Evolutionary conservation across 495 filamentous ascomycete species (phyloP), one percentile per base, ranked within the genome.

Genomic region (Podospora sp.): DNA sequence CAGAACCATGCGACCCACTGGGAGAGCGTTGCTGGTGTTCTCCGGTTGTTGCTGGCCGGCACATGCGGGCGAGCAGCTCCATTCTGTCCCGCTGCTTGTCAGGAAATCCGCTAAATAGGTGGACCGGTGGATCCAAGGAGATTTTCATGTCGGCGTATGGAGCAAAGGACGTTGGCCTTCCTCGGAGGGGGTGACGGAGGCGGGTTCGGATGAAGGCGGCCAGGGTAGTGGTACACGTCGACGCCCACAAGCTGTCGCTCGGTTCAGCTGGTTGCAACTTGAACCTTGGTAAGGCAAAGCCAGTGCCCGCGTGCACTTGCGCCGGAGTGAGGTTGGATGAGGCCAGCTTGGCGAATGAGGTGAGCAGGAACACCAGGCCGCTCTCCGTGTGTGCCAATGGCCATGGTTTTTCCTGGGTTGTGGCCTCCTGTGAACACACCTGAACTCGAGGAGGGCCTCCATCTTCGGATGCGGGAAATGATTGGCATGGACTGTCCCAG

Each of bases 101-200:
- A 25, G 22, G 51, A 51, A 22, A 51, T 49, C 21, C 33, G 63
- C 63, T 52, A 58, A 59, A 33, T 29, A 27, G 26, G 21, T 24
- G 63, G 52, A 25, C 21, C 6, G 33, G 63, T 65, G 63, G 63
- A 29, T 40, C 63, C 52, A 57, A 57, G 63, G 63, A 65, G 63
- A 65, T 65, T 65, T 65, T 65, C 27, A 63, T 35, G 33, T 24
- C 33, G 40, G 52, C 63, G 25, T n/a, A 58, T 52, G 26, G 33
- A 33, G 40, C 63, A 65, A 27, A 35, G 53, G n/a, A 35, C 29
- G 35, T 16, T 21, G 52, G 51, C 24, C 49, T 65, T 25, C 46
- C 25, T 65, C 46, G 40, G 7, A 22, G 49, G 59, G 36, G 59
- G 59, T 20, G 40, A 55, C 25, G 50, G 46, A 52, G 25, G 57